Evolutionary conservation across 495 filamentous ascomycete genomes (phyloP).

Genomic region (Aspergillus incahuasiensis): DNA sequence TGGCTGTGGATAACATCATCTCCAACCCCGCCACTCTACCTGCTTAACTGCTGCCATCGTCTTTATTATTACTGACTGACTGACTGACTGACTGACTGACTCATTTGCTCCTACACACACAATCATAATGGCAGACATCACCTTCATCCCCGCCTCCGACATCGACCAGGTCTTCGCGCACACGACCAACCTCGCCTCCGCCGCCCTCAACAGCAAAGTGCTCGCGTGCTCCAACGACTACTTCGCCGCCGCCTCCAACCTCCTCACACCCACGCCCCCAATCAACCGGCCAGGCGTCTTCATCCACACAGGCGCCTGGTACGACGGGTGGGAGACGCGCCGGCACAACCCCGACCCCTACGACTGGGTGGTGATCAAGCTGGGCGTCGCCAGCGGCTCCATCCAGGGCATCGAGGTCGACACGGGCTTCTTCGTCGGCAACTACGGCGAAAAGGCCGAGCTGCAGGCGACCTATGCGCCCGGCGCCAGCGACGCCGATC

Average conservation of each 20-base stretch:
- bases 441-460: slow-evolving; percentile 77
- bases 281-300: slow-evolving; percentile 77
- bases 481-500: slow-evolving; percentile 53
- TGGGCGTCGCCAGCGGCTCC: slow-evolving; percentile 72
- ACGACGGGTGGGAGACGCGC: slow-evolving; percentile 92
- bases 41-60: not conserved
- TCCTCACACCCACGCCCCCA: slow-evolving; percentile 69
- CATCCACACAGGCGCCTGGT: slow-evolving; percentile 85
- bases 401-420: slow-evolving; percentile 82
- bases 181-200: slow-evolving; percentile 69
- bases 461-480: slow-evolving; percentile 70
- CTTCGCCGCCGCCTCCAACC: slow-evolving; percentile 79
- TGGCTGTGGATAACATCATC: slow-evolving; percentile 1
- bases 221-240: slow-evolving; percentile 81
- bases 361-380: slow-evolving; percentile 79
- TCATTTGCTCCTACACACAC: no score
- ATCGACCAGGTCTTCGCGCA: slow-evolving; percentile 66
- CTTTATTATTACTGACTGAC: no score
- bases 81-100: no score
- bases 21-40: not conserved
- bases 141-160: slow-evolving; percentile 46
- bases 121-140: slow-evolving; percentile 9
- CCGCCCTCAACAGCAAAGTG: slow-evolving; percentile 66
- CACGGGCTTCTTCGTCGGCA: slow-evolving; percentile 81
- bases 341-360: slow-evolving; percentile 74